Conservation (phyloP, 2,329 filamentous ascomycete genomes). For the Pseudocercospora eumusae region DNA sequence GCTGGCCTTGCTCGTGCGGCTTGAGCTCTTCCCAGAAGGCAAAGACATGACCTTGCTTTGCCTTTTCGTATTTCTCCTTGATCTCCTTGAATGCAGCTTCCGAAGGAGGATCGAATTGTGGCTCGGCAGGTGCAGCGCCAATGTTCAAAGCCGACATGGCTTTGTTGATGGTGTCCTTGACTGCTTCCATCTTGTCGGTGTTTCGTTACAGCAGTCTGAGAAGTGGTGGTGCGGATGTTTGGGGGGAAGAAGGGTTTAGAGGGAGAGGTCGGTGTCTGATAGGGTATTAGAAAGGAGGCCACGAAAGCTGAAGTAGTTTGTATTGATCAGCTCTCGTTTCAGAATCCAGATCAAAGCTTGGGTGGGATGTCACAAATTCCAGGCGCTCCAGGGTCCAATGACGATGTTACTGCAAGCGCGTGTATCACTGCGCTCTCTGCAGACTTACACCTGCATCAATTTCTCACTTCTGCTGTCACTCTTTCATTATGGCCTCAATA, state of each 20-base stretch:
- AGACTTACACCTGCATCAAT: not conserved
- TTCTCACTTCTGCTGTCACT: not conserved
- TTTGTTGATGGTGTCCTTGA: constrained; percentile 30
- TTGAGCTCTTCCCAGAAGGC: constrained; percentile 82
- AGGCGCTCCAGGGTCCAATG: too few species aligned
- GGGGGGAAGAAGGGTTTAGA: not conserved
- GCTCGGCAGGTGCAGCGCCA: constrained; percentile 35
- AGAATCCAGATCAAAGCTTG: not conserved
- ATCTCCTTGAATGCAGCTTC: constrained; percentile 68
- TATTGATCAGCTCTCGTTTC: not conserved
- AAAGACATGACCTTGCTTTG: constrained; percentile 79
- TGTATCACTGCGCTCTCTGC: not conserved
- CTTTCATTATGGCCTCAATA: too few species aligned
- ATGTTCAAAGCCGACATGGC: constrained; percentile 27
- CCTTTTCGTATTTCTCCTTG: constrained; percentile 70
- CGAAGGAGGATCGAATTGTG: constrained; percentile 56
- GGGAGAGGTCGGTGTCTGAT: not conserved
- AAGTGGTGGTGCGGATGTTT: not conserved
- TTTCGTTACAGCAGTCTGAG: not conserved
- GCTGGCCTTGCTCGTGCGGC: constrained; percentile 68
- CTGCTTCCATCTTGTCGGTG: constrained; percentile 25
- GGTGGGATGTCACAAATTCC: too few species aligned
- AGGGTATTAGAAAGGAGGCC: not conserved
- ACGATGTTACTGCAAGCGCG: not conserved
- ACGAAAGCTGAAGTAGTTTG: not conserved